Conservation (phyloP, 2,329 filamentous ascomycete species). For the Xylariaceae sp. region DNA sequence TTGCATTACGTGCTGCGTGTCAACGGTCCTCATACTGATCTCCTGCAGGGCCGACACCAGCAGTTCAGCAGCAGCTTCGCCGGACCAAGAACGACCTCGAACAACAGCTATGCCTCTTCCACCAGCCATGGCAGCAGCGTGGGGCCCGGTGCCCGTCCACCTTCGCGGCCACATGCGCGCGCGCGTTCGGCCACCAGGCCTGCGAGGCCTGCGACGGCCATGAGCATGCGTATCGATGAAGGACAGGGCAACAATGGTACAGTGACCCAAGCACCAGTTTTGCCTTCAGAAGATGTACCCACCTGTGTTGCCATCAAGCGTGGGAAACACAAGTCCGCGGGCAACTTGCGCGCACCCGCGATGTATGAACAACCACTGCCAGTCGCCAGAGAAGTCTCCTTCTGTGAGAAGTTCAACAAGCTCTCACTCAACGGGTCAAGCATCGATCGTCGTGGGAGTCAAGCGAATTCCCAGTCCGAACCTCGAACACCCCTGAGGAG, state of each 20-base stretch:
- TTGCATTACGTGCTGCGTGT: no score
- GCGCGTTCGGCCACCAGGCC: conserved; percentile 21
- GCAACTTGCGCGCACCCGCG: no score
- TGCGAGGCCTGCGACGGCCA: conserved; percentile 24
- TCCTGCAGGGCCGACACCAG: conserved; percentile 4
- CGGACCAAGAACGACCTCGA: conserved; percentile 17
- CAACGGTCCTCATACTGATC: conserved; percentile 11
- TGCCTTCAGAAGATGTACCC: conserved; percentile 7
- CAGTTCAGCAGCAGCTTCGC: conserved; percentile 3
- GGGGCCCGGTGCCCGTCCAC: conserved; percentile 27
- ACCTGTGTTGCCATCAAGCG: conserved; percentile 8
- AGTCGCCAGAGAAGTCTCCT: conserved; percentile 36
- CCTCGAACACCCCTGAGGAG: no score
- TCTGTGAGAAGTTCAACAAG: conserved; percentile 28
- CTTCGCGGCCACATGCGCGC: conserved; percentile 22
- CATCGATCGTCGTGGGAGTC: conserved; percentile 28
- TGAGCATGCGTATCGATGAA: conserved; percentile 20
- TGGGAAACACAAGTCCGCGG: conserved; percentile 16
- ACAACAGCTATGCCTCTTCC: conserved; percentile 29
- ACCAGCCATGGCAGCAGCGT: conserved; percentile 29
- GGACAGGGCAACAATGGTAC: conserved; percentile 31
- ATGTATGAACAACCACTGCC: conserved; percentile 11
- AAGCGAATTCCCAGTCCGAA: conserved; percentile 36
- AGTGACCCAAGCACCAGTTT: conserved; percentile 17
- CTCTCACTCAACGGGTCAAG: conserved; percentile 32